A percentile compares a stretch with the other conserved stretches of the same genome.
Conservation (phyloP, 306 rosid species). For the Datisca glomerata region DNA sequence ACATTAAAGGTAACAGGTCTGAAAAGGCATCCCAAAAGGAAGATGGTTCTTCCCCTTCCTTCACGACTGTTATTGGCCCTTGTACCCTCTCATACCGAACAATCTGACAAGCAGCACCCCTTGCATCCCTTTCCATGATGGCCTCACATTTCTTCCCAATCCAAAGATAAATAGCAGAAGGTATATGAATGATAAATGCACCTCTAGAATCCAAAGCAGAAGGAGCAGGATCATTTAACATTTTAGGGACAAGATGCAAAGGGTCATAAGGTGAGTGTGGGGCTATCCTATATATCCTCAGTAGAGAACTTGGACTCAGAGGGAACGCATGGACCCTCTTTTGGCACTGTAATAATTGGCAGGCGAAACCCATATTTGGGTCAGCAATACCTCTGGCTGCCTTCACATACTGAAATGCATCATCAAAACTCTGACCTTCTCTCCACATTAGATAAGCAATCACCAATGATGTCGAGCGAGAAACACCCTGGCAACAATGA, state of each 20-base stretch:
- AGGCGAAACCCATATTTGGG: constrained; percentile 99
- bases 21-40: constrained; percentile 79
- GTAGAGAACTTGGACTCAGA: constrained; percentile 93
- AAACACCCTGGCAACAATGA: constrained; percentile 99
- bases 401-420: constrained; percentile 97
- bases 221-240: constrained; percentile 70
- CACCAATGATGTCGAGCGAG: constrained; percentile 92
- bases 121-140: constrained; percentile 95
- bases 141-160: constrained; percentile 71
- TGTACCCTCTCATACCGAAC: constrained; percentile 90
- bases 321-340: constrained; percentile 97
- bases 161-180: constrained; percentile 87
- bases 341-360: constrained; percentile 94
- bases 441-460: constrained; percentile 99
- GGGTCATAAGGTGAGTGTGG: constrained; percentile 98
- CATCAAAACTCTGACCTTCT: constrained; percentile 99
- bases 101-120: constrained; percentile 92
- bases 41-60: constrained; percentile 74
- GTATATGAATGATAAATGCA: constrained; percentile 70
- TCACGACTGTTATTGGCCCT: constrained; percentile 48
- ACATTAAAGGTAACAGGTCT: constrained; percentile 71
- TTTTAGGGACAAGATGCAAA: constrained; percentile 92
- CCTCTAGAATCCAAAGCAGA: constrained; percentile 89
- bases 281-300: constrained; percentile 89
- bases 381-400: constrained; percentile 98